Evolutionary conservation across 2,329 filamentous ascomycete genomes (phyloP), one percentile per base, ranked within the genome.

Genomic region (Aspergillus sp.): DNA sequence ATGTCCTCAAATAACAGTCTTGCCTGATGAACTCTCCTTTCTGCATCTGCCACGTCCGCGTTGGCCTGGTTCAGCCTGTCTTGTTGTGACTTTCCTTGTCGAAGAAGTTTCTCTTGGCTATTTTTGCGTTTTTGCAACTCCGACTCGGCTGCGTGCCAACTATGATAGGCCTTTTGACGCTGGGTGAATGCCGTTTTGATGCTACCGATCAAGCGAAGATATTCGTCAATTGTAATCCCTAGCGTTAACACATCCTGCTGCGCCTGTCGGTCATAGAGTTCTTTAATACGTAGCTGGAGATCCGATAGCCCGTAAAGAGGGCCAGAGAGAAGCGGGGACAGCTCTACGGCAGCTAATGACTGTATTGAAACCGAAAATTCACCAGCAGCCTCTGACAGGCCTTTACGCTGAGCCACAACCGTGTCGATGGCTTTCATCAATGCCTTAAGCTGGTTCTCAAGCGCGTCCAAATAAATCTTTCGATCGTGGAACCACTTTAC

Each of bases 201-300:
- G 55, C 90, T 96, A 33, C 92, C 91, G 66, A 99, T 98, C 44
- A 99, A 79, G 5, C 95, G 91, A 66, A 99, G 96, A 76, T 99
- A 99, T 77, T 99, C 95, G 64, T 99, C 95, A 62, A 99, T 93
- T 44, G 96, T 96, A 70, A 98, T 98, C 39, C 95, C 95, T 63
- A 99, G 87, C 0, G 95, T 99, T 51, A 99, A 82, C 33, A 98
- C 89, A 71, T 99, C 95, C 74, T 99, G 95, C 77, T 97, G 92
- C 11, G 95, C 95, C 75, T 99, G 95, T 20, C 95, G 89, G 67
- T 97, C 92, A 72, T 99, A 98, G 1, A 99, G 86, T 69, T 99
- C 95, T 58, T 89, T 87, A 65, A 99, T 96, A 39, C 93, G 93
- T 60, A 96, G 83, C 74, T 99, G 95, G 2, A 99, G 83, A 66